These are phyloP conservation scores for Talaromyces piceae DNA, from an alignment of 2,329 filamentous ascomycete species.

Conservation along the genomic window DNA sequence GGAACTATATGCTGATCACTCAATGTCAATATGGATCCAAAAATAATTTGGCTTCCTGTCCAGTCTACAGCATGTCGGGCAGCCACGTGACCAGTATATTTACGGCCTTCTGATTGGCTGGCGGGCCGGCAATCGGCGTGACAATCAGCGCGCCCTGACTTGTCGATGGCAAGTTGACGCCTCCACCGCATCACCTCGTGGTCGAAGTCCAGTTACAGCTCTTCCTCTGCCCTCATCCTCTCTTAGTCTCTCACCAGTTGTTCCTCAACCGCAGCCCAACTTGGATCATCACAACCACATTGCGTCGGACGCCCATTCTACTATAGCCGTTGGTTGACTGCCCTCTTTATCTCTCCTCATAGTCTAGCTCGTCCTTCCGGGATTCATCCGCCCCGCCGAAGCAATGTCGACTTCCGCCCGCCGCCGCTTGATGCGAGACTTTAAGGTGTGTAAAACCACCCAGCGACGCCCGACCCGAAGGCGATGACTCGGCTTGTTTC, in stretches of 20 bases:
- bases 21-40: too few species aligned
- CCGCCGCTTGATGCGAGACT: constrained; percentile 96
- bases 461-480: too few species aligned
- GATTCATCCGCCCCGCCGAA: constrained; percentile 11
- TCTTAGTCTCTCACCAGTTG: neutral
- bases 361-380: neutral
- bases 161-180: too few species aligned
- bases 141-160: neutral
- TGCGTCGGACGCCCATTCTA: too few species aligned
- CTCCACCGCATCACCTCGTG: neutral
- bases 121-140: neutral
- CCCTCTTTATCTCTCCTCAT: neutral
- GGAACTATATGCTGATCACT: too few species aligned
- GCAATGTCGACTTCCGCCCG: constrained; percentile 88
- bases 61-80: too few species aligned
- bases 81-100: too few species aligned
- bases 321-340: neutral
- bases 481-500: too few species aligned
- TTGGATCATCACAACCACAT: neutral
- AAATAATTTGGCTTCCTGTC: too few species aligned
- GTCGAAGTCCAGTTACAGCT: neutral
- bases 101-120: neutral
- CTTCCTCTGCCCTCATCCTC: neutral
- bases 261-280: neutral
- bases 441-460: too few species aligned